phyloP scores from a whole-genome alignment of 108 stramenopile species.

The Nannochloropsis gaditana region DNA sequence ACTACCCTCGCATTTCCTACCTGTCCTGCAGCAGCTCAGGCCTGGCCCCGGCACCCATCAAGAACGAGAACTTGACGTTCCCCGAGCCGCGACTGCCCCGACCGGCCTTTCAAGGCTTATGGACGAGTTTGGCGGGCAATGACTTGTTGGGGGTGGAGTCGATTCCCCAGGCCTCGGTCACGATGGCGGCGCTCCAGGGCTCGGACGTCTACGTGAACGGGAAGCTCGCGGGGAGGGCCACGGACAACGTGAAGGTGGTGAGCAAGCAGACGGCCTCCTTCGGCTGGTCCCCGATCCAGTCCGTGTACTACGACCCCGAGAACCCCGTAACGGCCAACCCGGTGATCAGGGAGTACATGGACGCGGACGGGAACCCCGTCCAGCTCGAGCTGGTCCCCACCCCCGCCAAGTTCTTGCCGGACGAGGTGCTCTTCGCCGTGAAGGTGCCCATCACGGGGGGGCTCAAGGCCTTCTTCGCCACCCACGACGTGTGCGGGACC shows the following conservation, averaged over 20 bases:
- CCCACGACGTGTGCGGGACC: conserved; percentile 17
- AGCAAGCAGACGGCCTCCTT: neutral
- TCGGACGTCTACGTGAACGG: neutral
- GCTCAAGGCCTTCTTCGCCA: neutral
- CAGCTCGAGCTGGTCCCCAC: neutral
- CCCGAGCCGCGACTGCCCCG: neutral
- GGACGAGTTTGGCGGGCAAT: neutral
- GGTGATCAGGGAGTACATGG: neutral
- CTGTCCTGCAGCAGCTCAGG: neutral
- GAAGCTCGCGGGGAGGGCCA: conserved; percentile 11
- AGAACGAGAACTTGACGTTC: neutral
- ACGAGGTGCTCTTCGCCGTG: neutral
- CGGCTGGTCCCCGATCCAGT: conserved; percentile 5
- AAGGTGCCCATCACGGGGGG: neutral
- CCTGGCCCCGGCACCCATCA: neutral
- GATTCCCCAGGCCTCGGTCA: neutral
- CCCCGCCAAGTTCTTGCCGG: neutral
- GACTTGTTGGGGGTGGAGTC: neutral
- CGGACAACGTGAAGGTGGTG: neutral
- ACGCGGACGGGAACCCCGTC: neutral
- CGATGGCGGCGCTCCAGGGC: neutral
- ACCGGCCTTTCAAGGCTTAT: neutral
- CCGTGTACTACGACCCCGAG: neutral
- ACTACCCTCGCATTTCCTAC: neutral
- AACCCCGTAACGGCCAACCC: neutral